Evolutionary conservation across 768 basidiomycete genomes (phyloP).

Genomic region (Kwoniella pini): DNA sequence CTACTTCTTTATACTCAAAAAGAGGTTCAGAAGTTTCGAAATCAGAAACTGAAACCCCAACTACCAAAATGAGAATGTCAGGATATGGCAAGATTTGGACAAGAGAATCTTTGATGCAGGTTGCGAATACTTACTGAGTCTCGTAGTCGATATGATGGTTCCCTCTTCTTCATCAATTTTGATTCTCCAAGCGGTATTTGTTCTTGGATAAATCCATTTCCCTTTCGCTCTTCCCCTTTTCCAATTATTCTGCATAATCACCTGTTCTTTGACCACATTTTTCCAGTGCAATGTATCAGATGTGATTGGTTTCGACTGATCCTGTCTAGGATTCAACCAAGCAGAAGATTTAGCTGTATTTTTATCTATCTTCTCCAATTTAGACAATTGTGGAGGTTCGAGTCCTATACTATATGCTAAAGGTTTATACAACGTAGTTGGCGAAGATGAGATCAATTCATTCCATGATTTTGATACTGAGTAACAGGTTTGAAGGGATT

Average conservation of each 20-base stretch:
- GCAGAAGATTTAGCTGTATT: neutral
- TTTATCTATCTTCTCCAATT: constrained; percentile 9
- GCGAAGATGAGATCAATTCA: neutral
- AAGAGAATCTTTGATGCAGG: neutral
- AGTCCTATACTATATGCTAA: constrained; percentile 14
- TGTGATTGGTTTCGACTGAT: no score
- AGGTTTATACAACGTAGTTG: constrained; percentile 21
- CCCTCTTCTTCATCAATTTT: constrained; percentile 37
- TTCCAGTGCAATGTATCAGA: constrained; percentile 21
- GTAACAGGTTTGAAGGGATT: constrained; percentile 11
- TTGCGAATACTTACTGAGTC: constrained; percentile 23
- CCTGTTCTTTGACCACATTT: constrained; percentile 13
- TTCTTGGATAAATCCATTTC: constrained; percentile 24
- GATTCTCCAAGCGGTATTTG: constrained; percentile 33
- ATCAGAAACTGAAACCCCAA: constrained; percentile 32
- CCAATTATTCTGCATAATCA: constrained; percentile 31
- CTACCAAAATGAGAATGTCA: constrained; percentile 5
- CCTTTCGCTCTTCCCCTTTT: constrained; percentile 24
- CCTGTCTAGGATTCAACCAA: neutral
- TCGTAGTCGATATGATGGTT: constrained; percentile 25
- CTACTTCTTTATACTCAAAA: constrained; percentile 21
- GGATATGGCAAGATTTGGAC: neutral
- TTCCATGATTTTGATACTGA: constrained; percentile 27
- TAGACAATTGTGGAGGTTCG: neutral
- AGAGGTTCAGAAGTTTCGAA: constrained; percentile 15